Evolutionary conservation across 2,329 filamentous ascomycete species (phyloP), one percentile per base, ranked within the genome.

Genomic region (Myriosclerotinia curreyana): DNA sequence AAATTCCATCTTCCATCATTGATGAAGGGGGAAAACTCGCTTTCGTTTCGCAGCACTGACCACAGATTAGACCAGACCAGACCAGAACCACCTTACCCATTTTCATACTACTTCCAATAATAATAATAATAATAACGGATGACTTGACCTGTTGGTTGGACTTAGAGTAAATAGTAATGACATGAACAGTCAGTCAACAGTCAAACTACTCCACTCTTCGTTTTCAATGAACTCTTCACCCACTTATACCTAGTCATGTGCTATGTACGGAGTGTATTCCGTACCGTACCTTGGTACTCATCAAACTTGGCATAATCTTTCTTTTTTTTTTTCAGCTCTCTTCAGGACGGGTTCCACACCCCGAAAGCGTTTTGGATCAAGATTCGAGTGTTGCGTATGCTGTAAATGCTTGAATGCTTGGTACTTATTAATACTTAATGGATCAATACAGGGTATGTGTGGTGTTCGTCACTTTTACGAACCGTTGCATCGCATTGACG

Each of bases 401-500:
- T 40, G 11, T 40, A n/a, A 40, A 44, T 44, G 40, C 40, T 44
- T 20, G 20, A 44, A 46, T 46, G 42, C 17, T 48, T 48, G 42
- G 20, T 44, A 20, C 15, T 5, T 5, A 12, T 5, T 5, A 12
- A 6, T 38, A 38, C 36, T 9, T 38, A 12, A 5, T 38, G 36
- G 36, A 38, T 31, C 28, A 31, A 31, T 31, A 31, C 28, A 31
- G 28, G 28, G 28, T 31, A 6, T 31, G 28, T 31, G n/a, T 48
- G 22, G 51, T 15, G 15, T 31, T 52, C 44, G 48, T 38, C 44
- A 51, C 58, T 38, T 40, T 60, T 60, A 61, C 38, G 49, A 53
- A 53, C 59, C 40, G 59, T 61, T 61, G 59, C 38, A 50, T 61
- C 38, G 48, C 58, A 61, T 61, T 61, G 40, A 53, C 59, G 59